phyloP scores from a whole-genome alignment of 306 rosid species.

The Cucurbita argyrosperma region DNA sequence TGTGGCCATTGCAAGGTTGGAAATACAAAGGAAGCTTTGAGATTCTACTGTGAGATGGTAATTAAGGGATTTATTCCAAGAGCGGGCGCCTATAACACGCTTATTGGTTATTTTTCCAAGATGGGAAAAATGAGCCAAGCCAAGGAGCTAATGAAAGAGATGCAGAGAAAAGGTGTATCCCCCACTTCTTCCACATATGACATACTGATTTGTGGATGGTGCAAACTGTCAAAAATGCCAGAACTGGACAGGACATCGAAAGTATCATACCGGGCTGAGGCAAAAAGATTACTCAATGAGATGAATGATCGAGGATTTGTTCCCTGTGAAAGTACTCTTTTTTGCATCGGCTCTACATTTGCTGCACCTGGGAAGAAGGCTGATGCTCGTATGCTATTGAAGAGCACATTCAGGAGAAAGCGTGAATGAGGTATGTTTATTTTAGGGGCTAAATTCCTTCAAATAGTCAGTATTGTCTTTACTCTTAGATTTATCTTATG shows the following conservation, averaged over 20 bases:
- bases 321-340: slow-evolving; percentile 53
- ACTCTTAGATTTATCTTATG: neutral
- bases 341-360: slow-evolving; percentile 42
- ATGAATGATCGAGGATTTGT: slow-evolving; percentile 58
- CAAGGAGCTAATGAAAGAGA: slow-evolving; percentile 76
- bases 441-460: neutral
- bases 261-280: slow-evolving; percentile 47
- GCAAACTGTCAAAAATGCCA: slow-evolving; percentile 43
- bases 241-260: slow-evolving; percentile 42
- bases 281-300: slow-evolving; percentile 49
- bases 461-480: neutral
- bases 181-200: slow-evolving; percentile 78
- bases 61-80: slow-evolving; percentile 63
- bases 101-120: slow-evolving; percentile 61
- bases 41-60: slow-evolving; percentile 76
- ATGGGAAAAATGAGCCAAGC: slow-evolving; percentile 83
- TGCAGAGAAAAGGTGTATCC: slow-evolving; percentile 49
- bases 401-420: slow-evolving; percentile 31
- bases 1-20: slow-evolving; percentile 65
- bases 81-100: slow-evolving; percentile 63
- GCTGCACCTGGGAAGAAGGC: slow-evolving; percentile 54
- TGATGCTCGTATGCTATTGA: slow-evolving; percentile 52
- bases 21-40: slow-evolving; percentile 48
- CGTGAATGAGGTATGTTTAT: slow-evolving; percentile 14
- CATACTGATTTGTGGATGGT: slow-evolving; percentile 75